Evolutionary conservation across 2,329 filamentous ascomycete species (phyloP), one percentile per base, ranked within the genome.

Genomic region (Xylariaceae sp.): DNA sequence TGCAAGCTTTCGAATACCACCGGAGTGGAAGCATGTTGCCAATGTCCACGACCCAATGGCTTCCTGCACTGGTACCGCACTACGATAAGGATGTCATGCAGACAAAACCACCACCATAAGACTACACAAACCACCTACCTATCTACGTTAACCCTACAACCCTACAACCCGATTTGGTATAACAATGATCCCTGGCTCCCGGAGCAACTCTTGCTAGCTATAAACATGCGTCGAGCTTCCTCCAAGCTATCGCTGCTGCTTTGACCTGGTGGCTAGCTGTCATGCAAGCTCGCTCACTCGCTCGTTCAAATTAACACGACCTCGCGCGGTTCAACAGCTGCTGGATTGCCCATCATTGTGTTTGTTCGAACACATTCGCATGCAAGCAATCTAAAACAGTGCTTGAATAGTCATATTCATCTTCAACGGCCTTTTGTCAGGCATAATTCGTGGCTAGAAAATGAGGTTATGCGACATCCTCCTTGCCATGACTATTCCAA

Each of bases 401-500:
- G 58, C 50, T 44, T 56, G n/a, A 49, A 17, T 51, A 39, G 60
- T 44, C 54, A 50, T 34, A 51, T 51, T 55, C 35, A n/a, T 58
- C 51, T 35, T 13, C 42, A 23, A 53, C 15, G 34, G 18, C 39
- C 35, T 48, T 44, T 52, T 51, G 37, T 37, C 35, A 17, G 15
- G 39, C 39, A 13, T 52, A 42, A 17, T 37, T 49, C 10, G 23
- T 44, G 45, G 17, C 34, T 6, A 53, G 17, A 68, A 53, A 57
- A 70, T 70, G 68, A 68, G 61, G 60, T 58, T 69, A 60, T 56
- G 59, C 58, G 30, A 59, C 56, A 37, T 65, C 37, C 49, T 66
- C 51, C 18, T 65, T 53, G 58, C 55, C 30, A 62, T 62, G 23
- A 44, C 60, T 50, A 59, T 64, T 8, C 51, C 56, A 55, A 52